Evolutionary conservation across 306 rosid species (phyloP).

Genomic region (Citrullus mucosospermus): DNA sequence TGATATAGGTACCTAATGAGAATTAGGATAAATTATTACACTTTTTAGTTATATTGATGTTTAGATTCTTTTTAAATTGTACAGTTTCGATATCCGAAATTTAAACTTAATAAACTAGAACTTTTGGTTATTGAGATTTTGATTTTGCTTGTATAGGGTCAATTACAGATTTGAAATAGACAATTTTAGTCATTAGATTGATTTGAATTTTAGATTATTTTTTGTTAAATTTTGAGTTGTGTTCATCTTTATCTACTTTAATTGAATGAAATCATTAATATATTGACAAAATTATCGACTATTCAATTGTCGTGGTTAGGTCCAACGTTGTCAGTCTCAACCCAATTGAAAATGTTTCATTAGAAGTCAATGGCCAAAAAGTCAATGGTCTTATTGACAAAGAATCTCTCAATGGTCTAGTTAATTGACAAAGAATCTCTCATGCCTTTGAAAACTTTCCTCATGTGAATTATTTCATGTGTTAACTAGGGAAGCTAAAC

Average conservation of each 20-base stretch:
- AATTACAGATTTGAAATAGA: background rate
- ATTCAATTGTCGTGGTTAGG: background rate
- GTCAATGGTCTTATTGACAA: background rate
- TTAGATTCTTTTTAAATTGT: no score
- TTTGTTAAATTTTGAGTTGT: background rate
- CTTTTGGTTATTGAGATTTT: background rate
- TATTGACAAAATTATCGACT: background rate
- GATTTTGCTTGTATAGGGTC: background rate
- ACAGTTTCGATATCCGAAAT: no score
- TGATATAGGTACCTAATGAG: background rate
- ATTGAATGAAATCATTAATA: background rate
- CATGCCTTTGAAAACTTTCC: background rate
- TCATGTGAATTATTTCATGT: background rate
- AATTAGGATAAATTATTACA: no score
- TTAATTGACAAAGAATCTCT: background rate
- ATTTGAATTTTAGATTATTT: background rate
- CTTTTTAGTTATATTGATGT: background rate
- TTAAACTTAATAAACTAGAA: no score
- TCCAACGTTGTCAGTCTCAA: background rate
- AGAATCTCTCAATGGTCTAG: background rate
- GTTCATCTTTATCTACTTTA: background rate
- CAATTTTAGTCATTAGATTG: background rate
- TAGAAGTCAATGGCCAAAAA: background rate
- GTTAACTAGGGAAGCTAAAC: background rate
- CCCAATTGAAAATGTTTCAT: background rate